Conservation (phyloP, 2,329 filamentous ascomycete species). For the Claviceps humidiphila region DNA sequence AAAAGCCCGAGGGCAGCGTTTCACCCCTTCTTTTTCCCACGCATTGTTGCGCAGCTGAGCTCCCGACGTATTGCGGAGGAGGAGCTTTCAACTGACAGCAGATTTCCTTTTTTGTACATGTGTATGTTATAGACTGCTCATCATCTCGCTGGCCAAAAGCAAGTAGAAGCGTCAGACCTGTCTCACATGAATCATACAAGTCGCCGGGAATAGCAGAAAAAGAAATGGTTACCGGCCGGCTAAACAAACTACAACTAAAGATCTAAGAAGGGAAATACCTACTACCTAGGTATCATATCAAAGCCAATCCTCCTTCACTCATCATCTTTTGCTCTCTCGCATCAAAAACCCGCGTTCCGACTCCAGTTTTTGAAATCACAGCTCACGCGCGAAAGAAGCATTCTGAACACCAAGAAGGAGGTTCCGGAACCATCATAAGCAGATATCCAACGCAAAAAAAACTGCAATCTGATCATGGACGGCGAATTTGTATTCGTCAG, state of each 20-base stretch:
- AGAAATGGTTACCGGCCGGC: neutral
- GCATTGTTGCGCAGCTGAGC: neutral
- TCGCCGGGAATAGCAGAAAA: neutral
- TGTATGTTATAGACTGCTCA: neutral
- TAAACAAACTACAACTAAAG: too few species aligned
- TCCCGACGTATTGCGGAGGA: neutral
- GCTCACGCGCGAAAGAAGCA: neutral
- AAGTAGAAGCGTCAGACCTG: neutral
- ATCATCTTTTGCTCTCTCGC: neutral
- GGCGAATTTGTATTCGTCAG: slow-evolving; percentile 3
- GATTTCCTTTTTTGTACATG: neutral
- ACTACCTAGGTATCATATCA: neutral
- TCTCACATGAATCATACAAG: neutral
- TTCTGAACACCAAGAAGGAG: neutral
- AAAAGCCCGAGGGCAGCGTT: neutral
- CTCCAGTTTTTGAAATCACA: neutral
- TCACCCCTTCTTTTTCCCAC: neutral
- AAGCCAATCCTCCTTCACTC: neutral
- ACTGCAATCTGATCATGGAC: slow-evolving; percentile 1
- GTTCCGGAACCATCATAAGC: neutral
- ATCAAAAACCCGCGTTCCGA: neutral
- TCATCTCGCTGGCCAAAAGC: neutral
- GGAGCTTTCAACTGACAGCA: neutral
- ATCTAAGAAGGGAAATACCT: too few species aligned
- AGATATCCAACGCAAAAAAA: neutral